Evolutionary conservation across 306 rosid species (phyloP).

Genomic region (Castanea mollissima): DNA sequence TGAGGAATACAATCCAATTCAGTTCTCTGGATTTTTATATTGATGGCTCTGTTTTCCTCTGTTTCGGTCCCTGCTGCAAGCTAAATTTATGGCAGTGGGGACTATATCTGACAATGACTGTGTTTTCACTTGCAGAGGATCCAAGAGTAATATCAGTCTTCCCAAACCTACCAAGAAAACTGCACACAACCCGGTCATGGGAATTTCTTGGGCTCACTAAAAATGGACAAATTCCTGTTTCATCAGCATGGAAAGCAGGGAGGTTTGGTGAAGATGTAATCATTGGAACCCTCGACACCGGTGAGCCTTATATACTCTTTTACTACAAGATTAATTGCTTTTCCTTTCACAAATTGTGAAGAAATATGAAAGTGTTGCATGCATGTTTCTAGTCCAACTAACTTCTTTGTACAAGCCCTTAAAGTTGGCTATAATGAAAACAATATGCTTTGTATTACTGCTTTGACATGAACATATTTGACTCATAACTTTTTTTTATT

Average conservation of each 20-base stretch:
- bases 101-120: background rate
- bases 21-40: too few species aligned
- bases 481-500: too few species aligned
- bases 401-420: too few species aligned
- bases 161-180: constrained; percentile 38
- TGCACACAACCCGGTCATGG: constrained; percentile 70
- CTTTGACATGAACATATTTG: too few species aligned
- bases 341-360: too few species aligned
- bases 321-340: too few species aligned
- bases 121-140: constrained; percentile 28
- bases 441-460: too few species aligned
- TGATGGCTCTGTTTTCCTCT: background rate
- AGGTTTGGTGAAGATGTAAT: constrained; percentile 38
- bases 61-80: background rate
- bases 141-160: constrained; percentile 60
- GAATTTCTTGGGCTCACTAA: constrained; percentile 45
- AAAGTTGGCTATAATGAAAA: too few species aligned
- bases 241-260: constrained; percentile 39
- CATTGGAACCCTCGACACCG: constrained; percentile 46
- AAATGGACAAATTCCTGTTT: background rate
- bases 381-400: too few species aligned
- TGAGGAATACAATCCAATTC: constrained; percentile 10
- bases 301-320: constrained; percentile 5
- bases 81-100: background rate
- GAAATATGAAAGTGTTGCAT: too few species aligned